A percentile compares a stretch with the other conserved stretches of the same genome.
phyloP scores from a whole-genome alignment of 1,284 basidiomycete genomes.

The Cryptococcus sp. region DNA sequence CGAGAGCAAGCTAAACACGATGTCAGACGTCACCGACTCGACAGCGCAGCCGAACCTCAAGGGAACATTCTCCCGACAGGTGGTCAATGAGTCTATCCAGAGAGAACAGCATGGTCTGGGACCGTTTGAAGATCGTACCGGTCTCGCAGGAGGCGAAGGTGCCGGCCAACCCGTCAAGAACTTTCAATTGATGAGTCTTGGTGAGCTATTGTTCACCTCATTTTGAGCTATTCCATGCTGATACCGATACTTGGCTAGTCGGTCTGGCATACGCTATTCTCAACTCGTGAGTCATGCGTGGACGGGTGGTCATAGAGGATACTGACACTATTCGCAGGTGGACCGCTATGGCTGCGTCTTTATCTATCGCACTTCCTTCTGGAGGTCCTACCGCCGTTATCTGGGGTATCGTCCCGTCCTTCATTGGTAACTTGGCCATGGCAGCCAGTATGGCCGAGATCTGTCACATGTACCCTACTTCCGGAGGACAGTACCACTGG shows the following conservation, averaged over 20 bases:
- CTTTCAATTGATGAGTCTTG: constrained; percentile 26
- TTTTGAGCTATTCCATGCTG: not conserved
- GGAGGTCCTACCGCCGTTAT: constrained; percentile 50
- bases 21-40: not conserved
- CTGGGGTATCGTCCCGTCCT: constrained; percentile 49
- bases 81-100: constrained; percentile 27
- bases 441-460: constrained; percentile 50
- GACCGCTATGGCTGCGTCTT: constrained; percentile 34
- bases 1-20: not conserved
- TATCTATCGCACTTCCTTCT: constrained; percentile 37
- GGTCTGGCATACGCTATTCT: constrained; percentile 38
- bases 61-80: constrained; percentile 24
- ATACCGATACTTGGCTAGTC: constrained; percentile 8
- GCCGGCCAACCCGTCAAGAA: constrained; percentile 16
- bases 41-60: constrained; percentile 13
- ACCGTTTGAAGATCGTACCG: constrained; percentile 18
- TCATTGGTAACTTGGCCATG: constrained; percentile 45
- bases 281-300: constrained; percentile 14
- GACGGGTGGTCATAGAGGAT: not conserved
- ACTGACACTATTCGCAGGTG: constrained; percentile 3
- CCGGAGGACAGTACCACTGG: constrained; percentile 54
- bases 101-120: constrained; percentile 26
- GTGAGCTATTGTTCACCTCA: constrained; percentile 11
- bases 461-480: constrained; percentile 34
- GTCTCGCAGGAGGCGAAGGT: not conserved